These are phyloP conservation scores for Kwoniella botswanensis DNA, from an alignment of 768 basidiomycete species.

Conservation along the genomic window DNA sequence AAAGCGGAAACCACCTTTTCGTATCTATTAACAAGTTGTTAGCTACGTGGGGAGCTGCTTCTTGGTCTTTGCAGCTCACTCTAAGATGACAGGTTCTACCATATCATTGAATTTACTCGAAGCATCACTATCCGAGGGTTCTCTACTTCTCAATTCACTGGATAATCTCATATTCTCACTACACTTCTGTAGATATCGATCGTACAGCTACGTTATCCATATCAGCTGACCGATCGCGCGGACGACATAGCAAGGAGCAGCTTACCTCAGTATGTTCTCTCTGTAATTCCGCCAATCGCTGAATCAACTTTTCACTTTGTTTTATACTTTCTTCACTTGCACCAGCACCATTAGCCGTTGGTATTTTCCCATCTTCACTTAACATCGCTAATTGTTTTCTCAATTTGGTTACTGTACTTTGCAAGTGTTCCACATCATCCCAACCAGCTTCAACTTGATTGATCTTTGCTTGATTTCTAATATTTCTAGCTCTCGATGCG, in stretches of 20 bases:
- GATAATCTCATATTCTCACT: constrained; percentile 52
- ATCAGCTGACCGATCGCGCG: background rate
- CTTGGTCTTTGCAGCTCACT: constrained; percentile 6
- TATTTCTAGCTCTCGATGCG: constrained; percentile 94
- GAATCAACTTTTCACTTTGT: constrained; percentile 74
- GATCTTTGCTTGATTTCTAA: constrained; percentile 89
- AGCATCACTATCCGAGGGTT: constrained; percentile 43
- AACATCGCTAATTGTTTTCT: constrained; percentile 82
- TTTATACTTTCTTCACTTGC: constrained; percentile 61
- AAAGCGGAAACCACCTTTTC: constrained; percentile 95
- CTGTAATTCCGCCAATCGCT: constrained; percentile 81
- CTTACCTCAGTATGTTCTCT: constrained; percentile 84
- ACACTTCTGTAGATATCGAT: constrained; percentile 47
- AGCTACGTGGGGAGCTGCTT: background rate
- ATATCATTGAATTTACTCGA: constrained; percentile 58
- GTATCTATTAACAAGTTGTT: constrained; percentile 68
- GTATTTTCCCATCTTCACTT: constrained; percentile 67
- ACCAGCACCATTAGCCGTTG: background rate
- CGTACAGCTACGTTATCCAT: constrained; percentile 37
- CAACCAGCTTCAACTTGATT: constrained; percentile 97
- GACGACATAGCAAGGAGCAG: background rate
- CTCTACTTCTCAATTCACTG: constrained; percentile 40
- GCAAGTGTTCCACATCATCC: constrained; percentile 97
- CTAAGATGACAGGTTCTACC: constrained; percentile 85
- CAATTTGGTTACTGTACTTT: constrained; percentile 79